Conservation (phyloP, 495 filamentous ascomycete genomes). For the Xanthoparmelia taractica region DNA sequence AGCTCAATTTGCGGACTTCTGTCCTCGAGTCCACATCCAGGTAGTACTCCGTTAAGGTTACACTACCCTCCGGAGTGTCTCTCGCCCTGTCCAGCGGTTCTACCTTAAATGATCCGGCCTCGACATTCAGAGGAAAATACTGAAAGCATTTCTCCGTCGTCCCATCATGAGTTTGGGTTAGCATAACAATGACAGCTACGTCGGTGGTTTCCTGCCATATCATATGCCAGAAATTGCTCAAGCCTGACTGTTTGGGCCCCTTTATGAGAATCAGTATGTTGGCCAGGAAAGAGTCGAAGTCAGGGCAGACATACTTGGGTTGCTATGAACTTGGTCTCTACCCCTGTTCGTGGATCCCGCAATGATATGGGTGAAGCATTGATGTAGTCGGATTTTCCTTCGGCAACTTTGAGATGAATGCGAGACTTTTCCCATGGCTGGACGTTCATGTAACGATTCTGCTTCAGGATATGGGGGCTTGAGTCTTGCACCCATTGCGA, state of each 20-base stretch:
- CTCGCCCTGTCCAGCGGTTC: slow-evolving; percentile 43
- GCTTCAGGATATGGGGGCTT: slow-evolving; percentile 40
- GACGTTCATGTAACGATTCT: slow-evolving; percentile 57
- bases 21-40: slow-evolving; percentile 44
- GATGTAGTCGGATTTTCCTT: slow-evolving; percentile 81
- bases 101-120: slow-evolving; percentile 38
- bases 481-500: slow-evolving; percentile 49
- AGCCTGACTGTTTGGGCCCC: slow-evolving; percentile 73
- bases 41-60: slow-evolving; percentile 43
- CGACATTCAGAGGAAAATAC: slow-evolving; percentile 66
- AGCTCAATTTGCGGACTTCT: slow-evolving; percentile 48
- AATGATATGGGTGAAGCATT: slow-evolving; percentile 87
- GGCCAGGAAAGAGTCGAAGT: neutral
- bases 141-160: slow-evolving; percentile 84
- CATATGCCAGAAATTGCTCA: slow-evolving; percentile 92
- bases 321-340: slow-evolving; percentile 54
- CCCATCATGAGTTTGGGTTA: slow-evolving; percentile 80
- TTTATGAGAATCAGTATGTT: slow-evolving; percentile 15
- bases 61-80: slow-evolving; percentile 31
- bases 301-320: slow-evolving; percentile 48
- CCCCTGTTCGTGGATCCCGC: slow-evolving; percentile 44
- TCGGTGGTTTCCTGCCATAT: slow-evolving; percentile 73
- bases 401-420: slow-evolving; percentile 72
- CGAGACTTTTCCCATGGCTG: slow-evolving; percentile 86
- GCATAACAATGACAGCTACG: slow-evolving; percentile 87